Base-by-base conservation (phyloP, 2,329 filamentous ascomycete genomes). In the Truncatella angustata region DNA sequence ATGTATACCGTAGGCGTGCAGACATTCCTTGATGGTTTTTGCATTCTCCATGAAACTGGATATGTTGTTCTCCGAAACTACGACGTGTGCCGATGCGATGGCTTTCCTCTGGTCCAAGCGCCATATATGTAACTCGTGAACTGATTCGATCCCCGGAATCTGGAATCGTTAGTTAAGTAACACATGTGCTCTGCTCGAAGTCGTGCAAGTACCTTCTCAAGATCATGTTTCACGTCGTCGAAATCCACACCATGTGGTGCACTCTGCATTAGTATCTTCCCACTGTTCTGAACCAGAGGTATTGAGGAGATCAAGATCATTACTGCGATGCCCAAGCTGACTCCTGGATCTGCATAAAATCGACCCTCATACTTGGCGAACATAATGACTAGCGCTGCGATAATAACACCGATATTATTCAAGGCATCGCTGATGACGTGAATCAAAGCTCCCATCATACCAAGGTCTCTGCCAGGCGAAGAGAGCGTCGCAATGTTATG, bases 71-170 rank as follows among this genome's bases (percentile, higher is more conserved):
- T 83, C 78, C 2, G 78, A 75, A 14, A 90, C 78, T 0, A 86
- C 76, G 1, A 91, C 71, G 62, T 90, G 87, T 1, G 84, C 87
- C 1, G 85, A 85, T 6, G 88, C 88, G 43, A 91, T 76, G 4
- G 81, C 75, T 61, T 88, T 90, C 48, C 76, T 76, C 68, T 92
- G 86, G 62, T 87, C 83, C 3, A 91, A 75, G 2, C 83, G 78
- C 87, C 88, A 91, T 55, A 90, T 80, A 58, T 90, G 87, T 14
- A 91, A 73, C 59, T 91, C 86, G 57, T 90, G 86, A 12, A 91
- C 77, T 0, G 84, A 84, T 18, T 81, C 66, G 16, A 91, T 77
- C 1, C 86, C 87, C 0, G 82, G 78, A 32, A 90, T 84, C 80
- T 86, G 21, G 32, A 57, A 24, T 47, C 11, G 9, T 36, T n/a